Percentiles rank a stretch among this genome's conserved stretches.
Conservation (phyloP, 805 yeast species). For the Starmerella floricola region DNA sequence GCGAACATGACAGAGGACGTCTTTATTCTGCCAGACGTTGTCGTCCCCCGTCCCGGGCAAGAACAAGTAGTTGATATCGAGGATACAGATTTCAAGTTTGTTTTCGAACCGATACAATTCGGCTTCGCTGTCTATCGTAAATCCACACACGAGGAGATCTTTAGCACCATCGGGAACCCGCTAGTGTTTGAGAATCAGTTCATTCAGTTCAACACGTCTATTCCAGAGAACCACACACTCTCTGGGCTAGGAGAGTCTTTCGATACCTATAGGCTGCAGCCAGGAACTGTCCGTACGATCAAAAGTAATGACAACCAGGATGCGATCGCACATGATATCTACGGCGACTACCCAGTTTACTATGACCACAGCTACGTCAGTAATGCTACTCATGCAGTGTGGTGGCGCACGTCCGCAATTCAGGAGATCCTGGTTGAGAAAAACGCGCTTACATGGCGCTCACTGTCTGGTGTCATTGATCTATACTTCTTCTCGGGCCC, state of each 20-base stretch:
- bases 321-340: not conserved
- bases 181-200: constrained; percentile 3
- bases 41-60: not conserved
- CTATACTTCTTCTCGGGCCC: constrained; percentile 3
- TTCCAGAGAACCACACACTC: not conserved
- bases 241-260: not conserved
- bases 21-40: constrained; percentile 1
- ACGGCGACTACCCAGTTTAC: not conserved
- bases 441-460: not conserved
- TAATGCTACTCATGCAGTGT: constrained; percentile 3
- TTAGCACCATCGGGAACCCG: not conserved
- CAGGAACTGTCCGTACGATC: not conserved
- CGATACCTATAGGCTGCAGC: not conserved
- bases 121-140: constrained; percentile 2
- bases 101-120: not conserved
- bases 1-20: not conserved
- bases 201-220: constrained; percentile 1
- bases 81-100: not conserved
- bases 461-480: not conserved
- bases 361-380: constrained; percentile 1
- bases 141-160: not conserved
- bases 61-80: not conserved
- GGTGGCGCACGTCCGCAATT: constrained; percentile 3
- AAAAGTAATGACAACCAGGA: not conserved
- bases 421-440: not conserved